Conservation (phyloP, 2,329 filamentous ascomycete genomes). For the Colletotrichum chlorophyti region DNA sequence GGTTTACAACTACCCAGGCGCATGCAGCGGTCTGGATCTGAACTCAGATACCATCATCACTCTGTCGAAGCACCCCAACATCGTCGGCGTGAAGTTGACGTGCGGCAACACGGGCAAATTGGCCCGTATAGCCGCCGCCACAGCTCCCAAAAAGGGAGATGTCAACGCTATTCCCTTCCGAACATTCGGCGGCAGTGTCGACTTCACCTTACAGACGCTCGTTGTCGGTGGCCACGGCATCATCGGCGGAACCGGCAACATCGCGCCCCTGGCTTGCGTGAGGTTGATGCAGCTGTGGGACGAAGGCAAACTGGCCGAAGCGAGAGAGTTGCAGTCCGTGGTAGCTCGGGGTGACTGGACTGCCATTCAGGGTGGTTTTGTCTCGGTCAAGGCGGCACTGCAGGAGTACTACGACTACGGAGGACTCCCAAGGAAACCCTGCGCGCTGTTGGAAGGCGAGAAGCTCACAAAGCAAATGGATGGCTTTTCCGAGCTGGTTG, state of each 20-base stretch:
- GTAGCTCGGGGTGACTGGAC: constrained; percentile 74
- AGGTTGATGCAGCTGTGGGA: constrained; percentile 66
- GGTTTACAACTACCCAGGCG: constrained; percentile 74
- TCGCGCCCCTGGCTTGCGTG: constrained; percentile 70
- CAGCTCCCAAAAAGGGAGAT: constrained; percentile 23
- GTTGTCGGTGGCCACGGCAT: constrained; percentile 75
- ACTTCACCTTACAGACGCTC: constrained; percentile 76
- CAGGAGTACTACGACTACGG: constrained; percentile 70
- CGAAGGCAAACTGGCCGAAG: constrained; percentile 63
- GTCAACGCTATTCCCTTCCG: constrained; percentile 55
- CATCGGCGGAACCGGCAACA: constrained; percentile 75
- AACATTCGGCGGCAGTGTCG: constrained; percentile 75
- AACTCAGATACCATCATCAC: constrained; percentile 67
- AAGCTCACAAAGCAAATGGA: constrained; percentile 34
- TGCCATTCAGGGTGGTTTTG: constrained; percentile 72
- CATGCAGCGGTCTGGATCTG: constrained; percentile 72
- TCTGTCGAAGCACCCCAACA: constrained; percentile 59
- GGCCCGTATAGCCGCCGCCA: constrained; percentile 52
- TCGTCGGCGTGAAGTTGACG: constrained; percentile 72
- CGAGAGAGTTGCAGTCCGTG: constrained; percentile 67
- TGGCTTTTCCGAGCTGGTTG: constrained; percentile 38
- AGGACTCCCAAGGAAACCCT: constrained; percentile 62
- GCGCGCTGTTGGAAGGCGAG: constrained; percentile 37
- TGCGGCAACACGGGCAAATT: constrained; percentile 72
- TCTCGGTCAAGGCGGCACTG: constrained; percentile 72